phyloP scores from a whole-genome alignment of 2,329 filamentous ascomycete genomes.

The Trichocomaceae sp. region DNA sequence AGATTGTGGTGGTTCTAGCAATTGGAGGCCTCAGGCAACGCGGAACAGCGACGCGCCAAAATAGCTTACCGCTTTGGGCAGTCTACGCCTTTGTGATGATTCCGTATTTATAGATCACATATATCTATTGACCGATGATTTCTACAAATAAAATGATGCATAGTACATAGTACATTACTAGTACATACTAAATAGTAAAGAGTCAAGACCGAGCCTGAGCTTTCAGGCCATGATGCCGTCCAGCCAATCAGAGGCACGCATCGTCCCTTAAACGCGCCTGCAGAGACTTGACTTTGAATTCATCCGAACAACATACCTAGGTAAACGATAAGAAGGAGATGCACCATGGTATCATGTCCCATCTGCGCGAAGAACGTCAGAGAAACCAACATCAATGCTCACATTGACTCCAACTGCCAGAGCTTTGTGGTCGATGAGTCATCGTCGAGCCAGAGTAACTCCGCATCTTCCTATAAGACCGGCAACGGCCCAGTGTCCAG shows the following conservation, averaged over 20 bases:
- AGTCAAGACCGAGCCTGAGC: too few species aligned
- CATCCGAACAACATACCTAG: neutral
- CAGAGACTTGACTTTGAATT: neutral
- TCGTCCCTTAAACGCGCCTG: neutral
- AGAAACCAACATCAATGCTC: slow-evolving; percentile 68
- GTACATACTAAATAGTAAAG: too few species aligned
- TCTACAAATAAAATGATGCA: too few species aligned
- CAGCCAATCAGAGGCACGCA: neutral
- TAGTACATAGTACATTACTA: too few species aligned
- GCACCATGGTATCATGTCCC: slow-evolving; percentile 63
- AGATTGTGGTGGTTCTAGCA: neutral
- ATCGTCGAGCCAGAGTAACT: slow-evolving; percentile 39
- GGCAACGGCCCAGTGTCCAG: slow-evolving; percentile 35
- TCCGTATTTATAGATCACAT: neutral
- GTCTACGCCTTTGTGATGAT: neutral
- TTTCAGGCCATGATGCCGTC: neutral
- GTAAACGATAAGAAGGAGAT: neutral
- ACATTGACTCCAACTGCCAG: slow-evolving; percentile 74
- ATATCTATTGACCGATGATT: too few species aligned
- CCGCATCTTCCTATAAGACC: slow-evolving; percentile 18
- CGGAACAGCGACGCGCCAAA: slow-evolving; percentile 5
- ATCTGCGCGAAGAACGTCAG: slow-evolving; percentile 71
- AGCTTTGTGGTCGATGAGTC: slow-evolving; percentile 51
- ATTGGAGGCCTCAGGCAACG: neutral
- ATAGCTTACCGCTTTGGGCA: slow-evolving; percentile 10